These are phyloP conservation scores for Capsicum chinense DNA, from an alignment of 257 asterid genomes.

Conservation along the genomic window DNA sequence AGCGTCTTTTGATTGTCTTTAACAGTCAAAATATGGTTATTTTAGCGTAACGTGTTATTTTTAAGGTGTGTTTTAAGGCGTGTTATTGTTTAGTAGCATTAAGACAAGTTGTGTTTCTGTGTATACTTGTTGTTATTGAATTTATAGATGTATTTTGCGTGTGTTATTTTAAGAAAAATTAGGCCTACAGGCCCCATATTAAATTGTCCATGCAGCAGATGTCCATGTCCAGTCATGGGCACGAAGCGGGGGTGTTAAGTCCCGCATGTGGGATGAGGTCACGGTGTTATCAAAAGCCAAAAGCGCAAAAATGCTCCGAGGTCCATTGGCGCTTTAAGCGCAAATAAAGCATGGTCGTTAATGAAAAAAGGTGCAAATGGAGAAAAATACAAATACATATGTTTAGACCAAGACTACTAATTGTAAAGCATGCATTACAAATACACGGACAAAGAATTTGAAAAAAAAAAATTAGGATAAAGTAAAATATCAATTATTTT, in stretches of 20 bases:
- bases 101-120: conserved; percentile 1
- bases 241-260: too few species aligned
- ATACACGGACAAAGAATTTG: background rate
- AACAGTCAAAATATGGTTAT: background rate
- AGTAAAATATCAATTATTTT: background rate
- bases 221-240: too few species aligned
- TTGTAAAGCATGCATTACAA: background rate
- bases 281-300: too few species aligned
- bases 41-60: background rate
- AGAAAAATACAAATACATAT: background rate
- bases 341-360: too few species aligned
- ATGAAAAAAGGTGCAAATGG: background rate
- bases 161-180: background rate
- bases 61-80: background rate
- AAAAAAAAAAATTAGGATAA: background rate
- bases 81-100: background rate
- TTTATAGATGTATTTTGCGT: background rate
- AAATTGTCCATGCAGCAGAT: too few species aligned
- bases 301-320: too few species aligned
- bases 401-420: background rate
- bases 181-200: too few species aligned
- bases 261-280: too few species aligned
- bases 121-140: background rate
- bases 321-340: too few species aligned
- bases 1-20: background rate